Evolutionary conservation across 2,329 filamentous ascomycete species (phyloP).

Genomic region (Aspergillus costaricaensis): DNA sequence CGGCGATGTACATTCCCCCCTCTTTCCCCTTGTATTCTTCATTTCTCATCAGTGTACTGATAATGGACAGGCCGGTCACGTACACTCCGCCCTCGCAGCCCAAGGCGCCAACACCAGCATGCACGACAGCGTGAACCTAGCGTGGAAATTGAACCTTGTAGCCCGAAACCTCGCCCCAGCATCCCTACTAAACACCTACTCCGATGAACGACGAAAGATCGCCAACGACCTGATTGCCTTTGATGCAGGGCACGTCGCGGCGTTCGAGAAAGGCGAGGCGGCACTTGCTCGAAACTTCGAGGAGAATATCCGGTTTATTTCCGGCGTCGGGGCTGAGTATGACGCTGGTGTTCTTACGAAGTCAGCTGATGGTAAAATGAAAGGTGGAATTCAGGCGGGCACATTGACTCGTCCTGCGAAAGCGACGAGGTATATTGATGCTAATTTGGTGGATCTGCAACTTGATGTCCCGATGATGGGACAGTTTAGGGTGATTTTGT

Average conservation of each 20-base stretch:
- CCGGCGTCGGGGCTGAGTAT: constrained; percentile 70
- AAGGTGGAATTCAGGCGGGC: constrained; percentile 41
- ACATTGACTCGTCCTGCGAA: constrained; percentile 64
- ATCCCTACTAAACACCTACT: constrained; percentile 31
- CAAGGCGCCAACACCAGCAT: constrained; percentile 42
- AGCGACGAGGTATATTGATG: constrained; percentile 73
- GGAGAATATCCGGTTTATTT: constrained; percentile 72
- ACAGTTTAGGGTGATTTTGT: constrained; percentile 74
- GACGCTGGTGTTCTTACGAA: constrained; percentile 60
- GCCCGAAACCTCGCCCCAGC: constrained; percentile 27
- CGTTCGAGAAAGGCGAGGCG: constrained; percentile 62
- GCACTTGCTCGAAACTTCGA: constrained; percentile 69
- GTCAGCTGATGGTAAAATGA: constrained; percentile 48
- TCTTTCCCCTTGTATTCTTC: background rate
- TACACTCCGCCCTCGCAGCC: constrained; percentile 35
- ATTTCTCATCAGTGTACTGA: background rate
- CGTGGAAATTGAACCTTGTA: constrained; percentile 38
- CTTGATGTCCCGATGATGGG: constrained; percentile 76
- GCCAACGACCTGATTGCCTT: constrained; percentile 36
- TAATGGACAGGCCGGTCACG: constrained; percentile 29
- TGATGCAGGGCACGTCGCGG: constrained; percentile 50
- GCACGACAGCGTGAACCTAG: constrained; percentile 40
- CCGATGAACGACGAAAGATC: constrained; percentile 34
- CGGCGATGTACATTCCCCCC: constrained; percentile 42
- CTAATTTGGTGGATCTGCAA: constrained; percentile 75